Conservation (phyloP, 1,284 basidiomycete species). For the Heliocybe sulcata region DNA sequence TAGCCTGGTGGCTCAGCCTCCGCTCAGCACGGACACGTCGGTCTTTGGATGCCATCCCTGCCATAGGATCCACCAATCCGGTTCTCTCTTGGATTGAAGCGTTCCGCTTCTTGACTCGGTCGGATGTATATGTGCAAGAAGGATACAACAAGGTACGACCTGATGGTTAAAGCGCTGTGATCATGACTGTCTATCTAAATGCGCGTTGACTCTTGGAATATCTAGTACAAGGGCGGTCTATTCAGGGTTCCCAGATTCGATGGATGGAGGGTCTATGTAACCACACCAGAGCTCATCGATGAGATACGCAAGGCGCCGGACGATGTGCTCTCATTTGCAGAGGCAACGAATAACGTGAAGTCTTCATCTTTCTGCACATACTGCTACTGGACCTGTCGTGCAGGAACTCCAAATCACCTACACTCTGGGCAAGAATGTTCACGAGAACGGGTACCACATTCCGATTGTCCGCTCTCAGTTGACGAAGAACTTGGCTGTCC, state of each 20-base stretch:
- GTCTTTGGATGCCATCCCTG: background rate
- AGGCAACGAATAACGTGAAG: slow-evolving; percentile 25
- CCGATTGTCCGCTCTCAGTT: slow-evolving; percentile 26
- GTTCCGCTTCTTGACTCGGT: background rate
- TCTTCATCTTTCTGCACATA: background rate
- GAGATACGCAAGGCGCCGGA: slow-evolving; percentile 33
- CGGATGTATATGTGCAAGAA: background rate
- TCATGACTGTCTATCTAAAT: background rate
- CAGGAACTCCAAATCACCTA: slow-evolving; percentile 7
- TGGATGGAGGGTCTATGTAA: slow-evolving; percentile 29
- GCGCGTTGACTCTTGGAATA: background rate
- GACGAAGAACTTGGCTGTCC: slow-evolving; percentile 25
- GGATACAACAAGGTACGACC: background rate
- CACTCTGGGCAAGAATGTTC: slow-evolving; percentile 6
- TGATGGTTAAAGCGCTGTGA: background rate
- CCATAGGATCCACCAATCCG: background rate
- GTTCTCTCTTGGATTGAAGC: background rate
- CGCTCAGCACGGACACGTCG: no score
- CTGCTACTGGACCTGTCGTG: background rate
- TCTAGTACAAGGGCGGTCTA: slow-evolving; percentile 23
- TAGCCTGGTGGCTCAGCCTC: no score
- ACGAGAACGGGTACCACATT: slow-evolving; percentile 29
- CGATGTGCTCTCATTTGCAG: slow-evolving; percentile 27
- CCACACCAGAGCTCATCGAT: slow-evolving; percentile 24
- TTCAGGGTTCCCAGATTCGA: slow-evolving; percentile 34